These are phyloP conservation scores for Didymella pomorum DNA, from an alignment of 2,329 filamentous ascomycete genomes.

Conservation along the genomic window DNA sequence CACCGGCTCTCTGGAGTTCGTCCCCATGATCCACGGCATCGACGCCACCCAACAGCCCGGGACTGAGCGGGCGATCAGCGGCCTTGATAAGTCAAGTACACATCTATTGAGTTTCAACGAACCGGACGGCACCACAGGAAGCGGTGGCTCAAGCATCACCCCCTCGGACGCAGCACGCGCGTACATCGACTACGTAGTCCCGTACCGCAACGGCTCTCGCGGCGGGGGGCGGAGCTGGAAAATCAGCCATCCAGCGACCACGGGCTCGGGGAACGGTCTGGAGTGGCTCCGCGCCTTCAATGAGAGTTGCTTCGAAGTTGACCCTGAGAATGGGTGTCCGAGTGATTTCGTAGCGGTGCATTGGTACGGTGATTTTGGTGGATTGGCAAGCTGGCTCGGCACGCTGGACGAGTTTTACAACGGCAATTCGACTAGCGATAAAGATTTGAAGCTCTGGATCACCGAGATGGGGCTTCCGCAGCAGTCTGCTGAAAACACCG, in stretches of 20 bases:
- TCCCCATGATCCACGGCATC: conserved; percentile 81
- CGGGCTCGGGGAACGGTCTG: conserved; percentile 67
- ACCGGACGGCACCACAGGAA: conserved; percentile 67
- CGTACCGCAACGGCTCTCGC: conserved; percentile 66
- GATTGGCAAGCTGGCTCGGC: conserved; percentile 71
- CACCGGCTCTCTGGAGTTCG: conserved; percentile 68
- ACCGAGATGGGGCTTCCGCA: conserved; percentile 76
- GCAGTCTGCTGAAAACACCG: conserved; percentile 64
- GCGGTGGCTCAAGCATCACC: conserved; percentile 70
- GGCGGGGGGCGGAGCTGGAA: conserved; percentile 60
- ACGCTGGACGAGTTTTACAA: conserved; percentile 62
- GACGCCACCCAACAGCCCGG: conserved; percentile 50
- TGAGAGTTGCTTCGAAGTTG: conserved; percentile 59
- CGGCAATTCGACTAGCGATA: conserved; percentile 58
- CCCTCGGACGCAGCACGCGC: conserved; percentile 70
- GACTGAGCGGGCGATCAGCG: conserved; percentile 67
- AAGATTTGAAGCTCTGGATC: conserved; percentile 68
- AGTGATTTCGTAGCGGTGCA: conserved; percentile 62
- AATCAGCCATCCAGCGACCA: conserved; percentile 74
- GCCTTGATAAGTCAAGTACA: conserved; percentile 66
- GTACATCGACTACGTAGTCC: conserved; percentile 77
- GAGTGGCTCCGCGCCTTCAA: conserved; percentile 75
- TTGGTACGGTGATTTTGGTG: conserved; percentile 72
- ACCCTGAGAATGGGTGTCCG: conserved; percentile 53
- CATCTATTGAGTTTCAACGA: conserved; percentile 82